Evolutionary conservation across 148 eudicot genomes (phyloP), one percentile per base, ranked within the genome.

Genomic region (Silene uniflora): DNA sequence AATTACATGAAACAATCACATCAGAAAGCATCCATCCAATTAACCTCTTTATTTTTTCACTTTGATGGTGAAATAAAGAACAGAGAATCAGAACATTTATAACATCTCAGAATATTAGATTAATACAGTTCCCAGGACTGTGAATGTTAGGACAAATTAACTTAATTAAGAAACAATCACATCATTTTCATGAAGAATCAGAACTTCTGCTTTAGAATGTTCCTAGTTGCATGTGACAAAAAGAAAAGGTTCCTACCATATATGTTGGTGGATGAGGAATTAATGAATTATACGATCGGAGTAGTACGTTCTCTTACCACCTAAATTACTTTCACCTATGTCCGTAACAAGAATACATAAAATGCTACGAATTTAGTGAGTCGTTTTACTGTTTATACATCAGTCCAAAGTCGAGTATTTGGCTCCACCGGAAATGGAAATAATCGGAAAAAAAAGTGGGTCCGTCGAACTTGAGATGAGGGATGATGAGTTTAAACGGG

Each of bases 171-270:
- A 59, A 76, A 80, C 54, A 42, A 22, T 22, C 61, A 24, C 71
- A 70, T 75, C 71, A 68, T 73, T 77, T 75, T 47, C 66, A 67
- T 82, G 56, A 87, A 83, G 81, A 75, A 73, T 66, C 69, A 72
- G 59, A 81, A 72, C 6, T 65, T 73, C 46, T 81, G 77, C 88
- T 87, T 85, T 85, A 76, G 88, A 82, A 83, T 86, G 89, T 84
- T 86, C 86, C 79, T 74, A 81, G 29, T 77, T 75, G 80, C 80
- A 79, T 77, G 78, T 69, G 58, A 49, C 72, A 42, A 54, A 16
- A 12, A 73, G 16, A 19, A 21, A 55, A 55, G 5, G 60, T 55
- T 35, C 39, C n/a, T 29, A 29, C 32, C 32, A 29, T 29, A 29
- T 29, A 29, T 29, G 32, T 29, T 29, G 32, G 4, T 29, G 32